These are phyloP conservation scores for Lactarius psammicola DNA, from an alignment of 768 basidiomycete species.

Conservation along the genomic window DNA sequence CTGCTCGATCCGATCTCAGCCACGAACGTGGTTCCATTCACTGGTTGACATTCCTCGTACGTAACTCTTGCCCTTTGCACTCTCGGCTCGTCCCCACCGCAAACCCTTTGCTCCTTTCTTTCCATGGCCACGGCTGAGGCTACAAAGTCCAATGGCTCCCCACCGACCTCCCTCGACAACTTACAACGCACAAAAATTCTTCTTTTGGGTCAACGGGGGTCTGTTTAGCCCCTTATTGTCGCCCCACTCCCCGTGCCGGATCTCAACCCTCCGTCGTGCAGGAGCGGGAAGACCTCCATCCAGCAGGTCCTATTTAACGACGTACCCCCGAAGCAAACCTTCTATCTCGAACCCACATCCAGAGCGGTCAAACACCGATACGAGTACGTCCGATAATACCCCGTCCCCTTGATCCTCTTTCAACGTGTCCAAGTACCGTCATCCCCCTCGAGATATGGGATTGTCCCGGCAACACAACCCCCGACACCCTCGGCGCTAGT, in stretches of 20 bases:
- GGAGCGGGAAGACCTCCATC: constrained; percentile 91
- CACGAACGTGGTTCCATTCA: constrained; percentile 19
- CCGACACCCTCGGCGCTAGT: constrained; percentile 72
- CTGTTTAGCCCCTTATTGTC: constrained; percentile 21
- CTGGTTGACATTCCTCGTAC: constrained; percentile 1
- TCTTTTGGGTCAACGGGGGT: constrained; percentile 71
- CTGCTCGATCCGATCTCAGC: not conserved
- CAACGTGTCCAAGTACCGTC: constrained; percentile 58
- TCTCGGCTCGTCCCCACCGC: not conserved
- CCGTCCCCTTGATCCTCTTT: constrained; percentile 5
- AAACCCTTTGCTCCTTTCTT: not conserved
- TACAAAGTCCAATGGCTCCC: constrained; percentile 16
- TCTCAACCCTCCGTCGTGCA: constrained; percentile 35
- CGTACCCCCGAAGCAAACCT: constrained; percentile 77
- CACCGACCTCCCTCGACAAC: constrained; percentile 24
- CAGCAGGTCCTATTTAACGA: constrained; percentile 89
- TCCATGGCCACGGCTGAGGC: constrained; percentile 16
- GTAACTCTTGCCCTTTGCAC: not conserved
- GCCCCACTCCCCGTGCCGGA: not conserved
- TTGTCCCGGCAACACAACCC: constrained; percentile 82
- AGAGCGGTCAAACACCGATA: constrained; percentile 69
- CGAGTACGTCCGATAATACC: constrained; percentile 59
- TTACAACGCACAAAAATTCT: constrained; percentile 64
- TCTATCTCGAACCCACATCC: constrained; percentile 87
- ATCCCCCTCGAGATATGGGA: constrained; percentile 96